These are phyloP conservation scores for Alternaria viburni DNA, from an alignment of 2,329 filamentous ascomycete species.

Conservation along the genomic window DNA sequence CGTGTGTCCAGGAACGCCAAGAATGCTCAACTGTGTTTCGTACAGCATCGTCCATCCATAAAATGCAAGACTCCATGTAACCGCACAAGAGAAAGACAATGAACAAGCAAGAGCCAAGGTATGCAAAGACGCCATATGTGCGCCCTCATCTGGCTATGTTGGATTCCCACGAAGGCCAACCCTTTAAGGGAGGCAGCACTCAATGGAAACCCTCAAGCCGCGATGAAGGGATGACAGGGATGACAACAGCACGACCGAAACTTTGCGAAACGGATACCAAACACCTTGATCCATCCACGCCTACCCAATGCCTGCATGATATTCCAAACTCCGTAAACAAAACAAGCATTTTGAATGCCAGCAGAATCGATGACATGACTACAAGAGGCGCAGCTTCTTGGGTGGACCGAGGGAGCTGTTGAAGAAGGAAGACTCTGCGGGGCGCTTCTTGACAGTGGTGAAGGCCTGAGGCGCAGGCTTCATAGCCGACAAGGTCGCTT, in stretches of 20 bases:
- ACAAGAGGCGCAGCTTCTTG: slow-evolving; percentile 36
- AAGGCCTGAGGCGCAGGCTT: slow-evolving; percentile 21
- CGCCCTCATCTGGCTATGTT: slow-evolving; percentile 25
- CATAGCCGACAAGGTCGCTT: slow-evolving; percentile 21
- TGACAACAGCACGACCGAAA: not conserved
- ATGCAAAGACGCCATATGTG: slow-evolving; percentile 1
- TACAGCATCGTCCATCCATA: slow-evolving; percentile 9
- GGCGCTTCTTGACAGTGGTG: slow-evolving; percentile 31
- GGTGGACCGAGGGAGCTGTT: slow-evolving; percentile 29
- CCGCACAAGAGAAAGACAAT: not conserved
- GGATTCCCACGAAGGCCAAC: slow-evolving; percentile 23
- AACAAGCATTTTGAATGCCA: not conserved
- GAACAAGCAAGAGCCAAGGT: not conserved
- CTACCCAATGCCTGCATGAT: slow-evolving; percentile 3
- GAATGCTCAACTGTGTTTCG: slow-evolving; percentile 4
- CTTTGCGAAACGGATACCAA: not conserved
- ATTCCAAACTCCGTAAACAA: slow-evolving; percentile 4
- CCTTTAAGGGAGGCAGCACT: slow-evolving; percentile 23
- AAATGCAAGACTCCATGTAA: not conserved
- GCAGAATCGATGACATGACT: not conserved
- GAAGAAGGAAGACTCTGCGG: slow-evolving; percentile 21
- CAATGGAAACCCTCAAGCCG: slow-evolving; percentile 25
- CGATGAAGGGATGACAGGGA: slow-evolving; percentile 8
- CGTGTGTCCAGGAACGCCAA: slow-evolving; percentile 1
- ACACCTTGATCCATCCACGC: not conserved